Base-by-base conservation (phyloP, 2,329 filamentous ascomycete species). In the Mycocentrospora acerina region DNA sequence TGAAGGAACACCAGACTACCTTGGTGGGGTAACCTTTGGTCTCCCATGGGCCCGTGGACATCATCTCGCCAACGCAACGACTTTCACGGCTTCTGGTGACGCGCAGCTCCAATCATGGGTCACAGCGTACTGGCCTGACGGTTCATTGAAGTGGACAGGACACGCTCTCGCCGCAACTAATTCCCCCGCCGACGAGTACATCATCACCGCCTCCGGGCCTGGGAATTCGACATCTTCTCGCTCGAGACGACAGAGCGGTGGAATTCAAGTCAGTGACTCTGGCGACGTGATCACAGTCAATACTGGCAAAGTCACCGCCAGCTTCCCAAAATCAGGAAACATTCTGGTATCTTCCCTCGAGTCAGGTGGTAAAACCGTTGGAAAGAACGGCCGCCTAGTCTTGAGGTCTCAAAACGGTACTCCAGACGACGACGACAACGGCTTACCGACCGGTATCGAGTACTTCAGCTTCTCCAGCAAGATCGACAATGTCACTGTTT, bases 91-190 rank as follows among this genome's bases (percentile, higher is more conserved):
- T 33, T 66, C 54, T 1, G 58, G 60, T 2, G 60, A 54, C 15
- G 46, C 35, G 7, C 42, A 57, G 11, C 56, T 78, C 6, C 73
- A 81, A 43, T 78, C 78, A 0, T 82, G 79, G 79, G 65, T 72
- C 3, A 81, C 75, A 1, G 78, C 74, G 0, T 79, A 77, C 55
- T 83, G 79, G 80, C 70, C 73, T 1, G 80, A 83, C 59, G 77
- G 75, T 17, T 80, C 79, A 0, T 68, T 81, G 36, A 82, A 82
- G 53, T 83, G 80, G 80, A 80, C 76, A 3, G 79, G 71, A 1
- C 80, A 82, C 51, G 78, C 79, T 0, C 64, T 82, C 29, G 59
- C 71, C 10, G 71, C 65, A 4, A 70, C 69, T 0, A 69, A 72
- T 2, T 51, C 48, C 0, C 55, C 70, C 2, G 55, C 66, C 3